Evolutionary conservation across 208 protist species (phyloP).

Genomic region (Sergeia podlipaevii): DNA sequence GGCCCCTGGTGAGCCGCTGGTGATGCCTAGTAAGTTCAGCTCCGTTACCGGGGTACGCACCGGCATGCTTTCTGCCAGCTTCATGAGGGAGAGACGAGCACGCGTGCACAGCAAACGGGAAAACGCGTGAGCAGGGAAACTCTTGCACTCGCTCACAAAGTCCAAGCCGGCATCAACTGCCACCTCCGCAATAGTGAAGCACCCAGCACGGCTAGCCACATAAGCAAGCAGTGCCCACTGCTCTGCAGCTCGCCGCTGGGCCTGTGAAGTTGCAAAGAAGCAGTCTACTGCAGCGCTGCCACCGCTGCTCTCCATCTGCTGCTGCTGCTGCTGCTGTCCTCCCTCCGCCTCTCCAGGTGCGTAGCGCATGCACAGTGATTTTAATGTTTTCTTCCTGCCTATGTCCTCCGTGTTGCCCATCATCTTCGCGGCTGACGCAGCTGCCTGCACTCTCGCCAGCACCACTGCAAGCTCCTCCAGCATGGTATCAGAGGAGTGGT

Average conservation of each 20-base stretch:
- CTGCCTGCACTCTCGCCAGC: conserved; percentile 17
- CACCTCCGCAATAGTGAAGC: conserved; percentile 36
- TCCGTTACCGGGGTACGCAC: conserved; percentile 12
- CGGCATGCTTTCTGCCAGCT: conserved; percentile 1
- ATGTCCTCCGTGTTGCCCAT: too few species aligned
- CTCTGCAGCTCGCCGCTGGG: conserved; percentile 30
- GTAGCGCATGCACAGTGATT: conserved; percentile 31
- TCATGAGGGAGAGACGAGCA: conserved; percentile 22
- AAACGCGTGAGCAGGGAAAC: conserved; percentile 27
- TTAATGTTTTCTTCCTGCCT: conserved; percentile 37
- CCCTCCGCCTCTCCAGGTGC: conserved; percentile 27
- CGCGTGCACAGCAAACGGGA: conserved; percentile 51
- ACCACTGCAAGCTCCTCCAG: conserved; percentile 11
- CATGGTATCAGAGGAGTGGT: background rate
- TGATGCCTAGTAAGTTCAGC: conserved; percentile 27
- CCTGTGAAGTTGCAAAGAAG: background rate
- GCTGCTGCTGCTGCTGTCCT: too few species aligned
- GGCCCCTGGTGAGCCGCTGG: conserved; percentile 1
- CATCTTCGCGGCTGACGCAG: conserved; percentile 4
- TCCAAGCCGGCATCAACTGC: conserved; percentile 42
- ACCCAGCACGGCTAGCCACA: conserved; percentile 32
- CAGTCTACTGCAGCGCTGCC: too few species aligned
- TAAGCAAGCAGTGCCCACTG: conserved; percentile 66
- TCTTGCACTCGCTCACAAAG: conserved; percentile 17
- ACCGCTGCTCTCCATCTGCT: too few species aligned